Evolutionary conservation across 129 eudicot species (phyloP).

Genomic region (Dittrichia graveolens): DNA sequence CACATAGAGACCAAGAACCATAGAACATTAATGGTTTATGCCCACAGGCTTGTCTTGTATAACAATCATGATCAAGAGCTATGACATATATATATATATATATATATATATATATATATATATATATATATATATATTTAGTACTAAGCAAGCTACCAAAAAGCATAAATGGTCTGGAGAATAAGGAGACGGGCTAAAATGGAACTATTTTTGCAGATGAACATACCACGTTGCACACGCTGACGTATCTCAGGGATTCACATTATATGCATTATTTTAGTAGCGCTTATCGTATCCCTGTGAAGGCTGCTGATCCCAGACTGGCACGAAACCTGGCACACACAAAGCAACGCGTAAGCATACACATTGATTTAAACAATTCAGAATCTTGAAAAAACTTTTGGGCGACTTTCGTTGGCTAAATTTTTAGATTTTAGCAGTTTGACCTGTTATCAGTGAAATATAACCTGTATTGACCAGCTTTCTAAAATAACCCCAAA

Average conservation of each 20-base stretch:
- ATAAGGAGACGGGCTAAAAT: conserved; percentile 14
- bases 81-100: conserved; percentile 23
- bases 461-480: not conserved
- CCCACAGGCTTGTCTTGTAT: conserved; percentile 26
- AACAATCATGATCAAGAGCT: conserved; percentile 29
- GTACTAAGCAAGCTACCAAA: conserved; percentile 31
- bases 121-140: conserved; percentile 25
- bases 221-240: conserved; percentile 36
- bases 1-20: not conserved
- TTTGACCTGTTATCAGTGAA: not conserved
- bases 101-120: too few species aligned
- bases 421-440: not conserved
- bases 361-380: not conserved
- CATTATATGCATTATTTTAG: conserved; percentile 38
- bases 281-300: conserved; percentile 84
- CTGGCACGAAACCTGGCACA: conserved; percentile 65
- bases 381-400: not conserved
- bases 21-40: conserved; percentile 9
- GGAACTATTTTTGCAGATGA: conserved; percentile 30
- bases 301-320: conserved; percentile 90
- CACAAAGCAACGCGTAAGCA: conserved; percentile 27
- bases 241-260: conserved; percentile 10
- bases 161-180: conserved; percentile 23
- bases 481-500: too few species aligned
- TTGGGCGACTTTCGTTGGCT: not conserved